These are phyloP conservation scores for Salix exigua DNA, from an alignment of 345 rosid genomes.

Conservation along the genomic window DNA sequence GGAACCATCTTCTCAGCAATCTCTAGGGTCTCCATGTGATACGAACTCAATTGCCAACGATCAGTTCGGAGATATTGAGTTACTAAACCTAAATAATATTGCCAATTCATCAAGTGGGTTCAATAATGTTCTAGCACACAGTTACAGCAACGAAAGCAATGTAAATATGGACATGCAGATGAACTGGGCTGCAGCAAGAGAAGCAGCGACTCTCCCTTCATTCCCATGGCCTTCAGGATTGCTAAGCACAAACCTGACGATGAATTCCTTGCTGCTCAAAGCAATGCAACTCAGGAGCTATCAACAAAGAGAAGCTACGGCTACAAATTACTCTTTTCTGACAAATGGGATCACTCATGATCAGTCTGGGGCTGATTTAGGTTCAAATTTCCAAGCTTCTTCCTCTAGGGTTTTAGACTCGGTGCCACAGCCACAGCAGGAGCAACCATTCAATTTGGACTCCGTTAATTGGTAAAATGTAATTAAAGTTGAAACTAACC, in stretches of 20 bases:
- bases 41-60: constrained; percentile 58
- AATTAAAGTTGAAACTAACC: constrained; percentile 14
- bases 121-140: constrained; percentile 3
- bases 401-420: constrained; percentile 50
- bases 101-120: constrained; percentile 21
- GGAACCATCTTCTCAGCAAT: constrained; percentile 55
- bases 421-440: constrained; percentile 41
- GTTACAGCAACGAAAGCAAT: constrained; percentile 20
- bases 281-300: constrained; percentile 71
- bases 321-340: constrained; percentile 33
- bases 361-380: constrained; percentile 24
- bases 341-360: constrained; percentile 31
- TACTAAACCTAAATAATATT: constrained; percentile 40
- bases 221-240: constrained; percentile 60
- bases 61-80: constrained; percentile 66
- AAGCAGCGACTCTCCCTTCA: constrained; percentile 26
- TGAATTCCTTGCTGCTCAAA: constrained; percentile 79
- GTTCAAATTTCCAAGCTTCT: constrained; percentile 47
- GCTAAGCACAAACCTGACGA: constrained; percentile 56
- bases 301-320: constrained; percentile 45
- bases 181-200: constrained; percentile 34
- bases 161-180: constrained; percentile 30
- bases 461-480: constrained; percentile 55
- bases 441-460: constrained; percentile 81
- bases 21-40: constrained; percentile 71